Percentiles rank a stretch among this genome's conserved stretches.
These are phyloP conservation scores for Crassisporium funariophilum DNA, from an alignment of 768 basidiomycete genomes.

Conservation along the genomic window DNA sequence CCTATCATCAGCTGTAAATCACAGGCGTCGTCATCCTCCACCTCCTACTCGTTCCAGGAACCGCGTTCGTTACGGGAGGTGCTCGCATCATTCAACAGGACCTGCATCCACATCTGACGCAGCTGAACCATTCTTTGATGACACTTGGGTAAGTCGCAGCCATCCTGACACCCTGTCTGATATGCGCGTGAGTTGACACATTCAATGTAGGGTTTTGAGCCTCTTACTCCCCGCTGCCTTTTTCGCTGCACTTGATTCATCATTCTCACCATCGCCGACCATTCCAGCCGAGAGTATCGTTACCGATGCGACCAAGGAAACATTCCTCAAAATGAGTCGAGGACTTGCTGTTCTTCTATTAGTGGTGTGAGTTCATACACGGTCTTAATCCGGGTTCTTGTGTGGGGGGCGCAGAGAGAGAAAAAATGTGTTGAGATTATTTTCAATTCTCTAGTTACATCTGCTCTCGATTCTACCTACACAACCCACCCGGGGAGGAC, in stretches of 20 bases:
- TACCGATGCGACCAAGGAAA: slow-evolving; percentile 44
- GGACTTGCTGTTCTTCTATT: slow-evolving; percentile 67
- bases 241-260: slow-evolving; percentile 54
- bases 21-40: slow-evolving; percentile 74
- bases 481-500: slow-evolving; percentile 67
- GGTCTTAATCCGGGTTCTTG: not conserved
- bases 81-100: slow-evolving; percentile 68
- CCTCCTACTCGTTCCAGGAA: slow-evolving; percentile 69
- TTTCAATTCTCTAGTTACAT: slow-evolving; percentile 50
- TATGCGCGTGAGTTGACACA: not conserved
- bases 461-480: slow-evolving; percentile 66
- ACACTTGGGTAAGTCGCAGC: slow-evolving; percentile 65
- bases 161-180: not conserved
- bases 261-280: slow-evolving; percentile 9
- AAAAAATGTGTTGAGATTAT: not conserved
- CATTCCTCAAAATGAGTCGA: slow-evolving; percentile 63
- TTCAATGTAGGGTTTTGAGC: slow-evolving; percentile 52
- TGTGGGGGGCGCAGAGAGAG: too few species aligned
- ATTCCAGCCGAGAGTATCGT: slow-evolving; percentile 13
- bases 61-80: slow-evolving; percentile 72
- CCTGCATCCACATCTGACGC: slow-evolving; percentile 62
- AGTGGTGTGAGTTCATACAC: slow-evolving; percentile 44
- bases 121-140: slow-evolving; percentile 70
- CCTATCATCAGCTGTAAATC: not conserved
- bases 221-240: slow-evolving; percentile 68